These are phyloP conservation scores for Mallotus repandus DNA, from an alignment of 441 rosid genomes.

Conservation along the genomic window DNA sequence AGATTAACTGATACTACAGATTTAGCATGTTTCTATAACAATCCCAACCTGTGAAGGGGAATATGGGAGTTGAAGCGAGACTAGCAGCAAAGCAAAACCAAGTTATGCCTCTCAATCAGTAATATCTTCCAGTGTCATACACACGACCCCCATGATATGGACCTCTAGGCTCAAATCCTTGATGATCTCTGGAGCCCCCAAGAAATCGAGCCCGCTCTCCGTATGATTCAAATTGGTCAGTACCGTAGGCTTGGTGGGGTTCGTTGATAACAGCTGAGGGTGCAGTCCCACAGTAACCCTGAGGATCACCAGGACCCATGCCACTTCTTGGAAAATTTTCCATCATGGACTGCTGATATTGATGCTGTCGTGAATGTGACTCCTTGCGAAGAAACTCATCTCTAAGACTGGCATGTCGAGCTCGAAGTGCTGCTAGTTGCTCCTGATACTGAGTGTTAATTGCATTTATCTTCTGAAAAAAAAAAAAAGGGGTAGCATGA, in stretches of 20 bases:
- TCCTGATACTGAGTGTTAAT: conserved; percentile 67
- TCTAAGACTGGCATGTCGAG: conserved; percentile 57
- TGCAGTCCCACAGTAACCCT: conserved; percentile 40
- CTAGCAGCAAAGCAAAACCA: neutral
- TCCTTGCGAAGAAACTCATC: conserved; percentile 69
- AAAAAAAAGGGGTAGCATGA: neutral
- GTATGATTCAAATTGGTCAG: conserved; percentile 50
- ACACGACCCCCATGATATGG: conserved; percentile 55
- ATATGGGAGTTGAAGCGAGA: neutral
- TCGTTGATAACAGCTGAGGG: conserved; percentile 49
- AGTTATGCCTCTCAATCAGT: conserved; percentile 30
- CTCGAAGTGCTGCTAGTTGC: conserved; percentile 59
- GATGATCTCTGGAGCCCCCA: conserved; percentile 50
- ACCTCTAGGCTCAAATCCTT: conserved; percentile 57
- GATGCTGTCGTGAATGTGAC: conserved; percentile 56
- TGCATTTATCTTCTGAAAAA: conserved; percentile 62
- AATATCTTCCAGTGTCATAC: conserved; percentile 53
- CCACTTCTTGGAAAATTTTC: conserved; percentile 44
- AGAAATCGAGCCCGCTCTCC: conserved; percentile 52
- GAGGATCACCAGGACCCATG: conserved; percentile 42
- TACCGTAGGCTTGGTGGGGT: conserved; percentile 43
- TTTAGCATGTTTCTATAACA: neutral
- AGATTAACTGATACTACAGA: conserved; percentile 14
- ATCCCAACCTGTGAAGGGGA: neutral
- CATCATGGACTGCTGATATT: conserved; percentile 49